Evolutionary conservation across 2,329 filamentous ascomycete genomes (phyloP), one percentile per base, ranked within the genome.

Genomic region (Zymoseptoria pseudotritici): DNA sequence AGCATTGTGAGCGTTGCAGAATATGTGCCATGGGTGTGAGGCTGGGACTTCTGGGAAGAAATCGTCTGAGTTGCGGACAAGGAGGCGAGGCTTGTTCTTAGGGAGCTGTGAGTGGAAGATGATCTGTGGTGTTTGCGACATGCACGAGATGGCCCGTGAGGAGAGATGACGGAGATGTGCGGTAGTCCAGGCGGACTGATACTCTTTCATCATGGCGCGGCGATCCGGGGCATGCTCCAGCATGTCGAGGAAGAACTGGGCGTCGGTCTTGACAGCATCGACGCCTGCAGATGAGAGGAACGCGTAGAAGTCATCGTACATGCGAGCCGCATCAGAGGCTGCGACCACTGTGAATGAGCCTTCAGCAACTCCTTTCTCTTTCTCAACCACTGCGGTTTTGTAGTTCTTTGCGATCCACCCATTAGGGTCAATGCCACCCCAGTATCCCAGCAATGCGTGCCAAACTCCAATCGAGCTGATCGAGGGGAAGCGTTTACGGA

Each of bases 391-490:
- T 36, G 80, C 78, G 0, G 91, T 96, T 71, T 90, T 89, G 76
- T 97, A 99, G 0, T 81, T 82, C 64, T 86, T 79, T 0, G 89
- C 89, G 54, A 99, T 84, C 54, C 86, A 82, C 0, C 92, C 89
- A 4, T 83, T 75, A 0, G 89, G 86, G 0, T 90, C 84, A 10
- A 99, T 86, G 0, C 92, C 92, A 53, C 91, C 93, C 94, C 94
- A 97, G 73, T 96, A 96, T 1, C 92, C 87, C 21, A 84, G 71
- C 11, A 97, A 80, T 0, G 93, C 90, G 76, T 99, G 94, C 94
- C 94, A 99, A 0, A 97, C 93, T 10, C 90, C 90, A 55, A 97
- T n/a, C n/a, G n/a, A n/a, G n/a, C n/a, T n/a, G n/a, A n/a, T n/a
- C n/a, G n/a, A n/a, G n/a, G n/a, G n/a, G n/a, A n/a, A n/a, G n/a